Evolutionary conservation across 306 rosid genomes (phyloP).

Genomic region (Castanea mollissima): DNA sequence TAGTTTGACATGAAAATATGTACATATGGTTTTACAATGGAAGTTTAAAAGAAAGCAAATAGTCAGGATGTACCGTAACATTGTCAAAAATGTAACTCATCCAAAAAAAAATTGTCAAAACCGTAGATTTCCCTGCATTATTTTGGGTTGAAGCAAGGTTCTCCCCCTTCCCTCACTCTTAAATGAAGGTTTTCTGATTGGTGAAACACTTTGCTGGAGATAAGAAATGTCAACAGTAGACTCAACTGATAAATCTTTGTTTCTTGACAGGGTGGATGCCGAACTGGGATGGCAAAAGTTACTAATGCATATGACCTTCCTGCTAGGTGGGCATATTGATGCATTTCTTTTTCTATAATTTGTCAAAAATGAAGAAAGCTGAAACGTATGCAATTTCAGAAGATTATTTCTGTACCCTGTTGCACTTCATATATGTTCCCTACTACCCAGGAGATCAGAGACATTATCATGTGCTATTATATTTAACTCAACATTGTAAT

Average conservation of each 20-base stretch:
- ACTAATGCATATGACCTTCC: slow-evolving; percentile 93
- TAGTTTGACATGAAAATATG: not conserved
- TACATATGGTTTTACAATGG: not conserved
- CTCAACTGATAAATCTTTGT: slow-evolving; percentile 30
- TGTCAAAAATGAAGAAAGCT: slow-evolving; percentile 10
- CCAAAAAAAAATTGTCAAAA: not conserved
- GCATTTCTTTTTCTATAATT: not conserved
- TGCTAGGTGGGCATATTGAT: slow-evolving; percentile 65
- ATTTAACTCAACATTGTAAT: not conserved
- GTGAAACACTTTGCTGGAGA: slow-evolving; percentile 14
- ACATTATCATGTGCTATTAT: not conserved
- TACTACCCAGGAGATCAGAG: slow-evolving; percentile 8
- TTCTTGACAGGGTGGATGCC: slow-evolving; percentile 87
- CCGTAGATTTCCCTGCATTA: not conserved
- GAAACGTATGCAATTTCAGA: slow-evolving; percentile 16
- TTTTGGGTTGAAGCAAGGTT: not conserved
- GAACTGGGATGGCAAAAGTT: slow-evolving; percentile 98
- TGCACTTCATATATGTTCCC: not conserved
- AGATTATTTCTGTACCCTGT: slow-evolving; percentile 1
- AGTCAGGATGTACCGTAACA: not conserved
- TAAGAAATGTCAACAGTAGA: slow-evolving; percentile 12
- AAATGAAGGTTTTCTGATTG: slow-evolving; percentile 6
- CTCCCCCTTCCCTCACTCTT: not conserved
- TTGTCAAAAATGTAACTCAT: no score
- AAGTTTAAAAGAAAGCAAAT: slow-evolving; percentile 5